Conservation (phyloP, 192 early-diverging fungal genomes). For the Phycomyces nitens region DNA sequence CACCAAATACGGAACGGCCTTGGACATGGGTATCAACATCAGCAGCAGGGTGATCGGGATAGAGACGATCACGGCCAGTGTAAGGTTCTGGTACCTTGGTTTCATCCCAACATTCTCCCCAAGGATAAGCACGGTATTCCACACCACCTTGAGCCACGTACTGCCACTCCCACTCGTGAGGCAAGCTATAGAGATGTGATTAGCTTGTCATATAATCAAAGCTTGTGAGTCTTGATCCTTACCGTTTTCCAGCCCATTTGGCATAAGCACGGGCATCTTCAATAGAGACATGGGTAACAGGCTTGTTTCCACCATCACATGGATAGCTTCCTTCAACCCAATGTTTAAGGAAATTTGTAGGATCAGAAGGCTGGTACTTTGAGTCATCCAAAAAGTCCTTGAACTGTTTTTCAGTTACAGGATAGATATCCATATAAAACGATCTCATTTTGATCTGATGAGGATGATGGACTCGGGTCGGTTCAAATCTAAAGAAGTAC, state of each 20-base stretch:
- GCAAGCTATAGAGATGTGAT: slow-evolving; percentile 12
- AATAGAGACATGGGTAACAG: slow-evolving; percentile 24
- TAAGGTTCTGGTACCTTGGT: slow-evolving; percentile 8
- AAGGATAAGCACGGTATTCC: slow-evolving; percentile 19
- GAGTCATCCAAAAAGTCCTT: slow-evolving; percentile 21
- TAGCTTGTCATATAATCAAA: neutral
- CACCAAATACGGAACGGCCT: slow-evolving; percentile 21
- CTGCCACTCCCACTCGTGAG: slow-evolving; percentile 30
- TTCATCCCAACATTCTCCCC: slow-evolving; percentile 22
- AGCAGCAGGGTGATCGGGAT: slow-evolving; percentile 21
- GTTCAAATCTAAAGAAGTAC: slow-evolving; percentile 11
- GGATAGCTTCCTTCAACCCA: slow-evolving; percentile 22
- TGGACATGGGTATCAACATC: slow-evolving; percentile 16
- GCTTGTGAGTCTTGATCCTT: neutral
- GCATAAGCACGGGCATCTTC: slow-evolving; percentile 28
- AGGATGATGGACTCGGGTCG: slow-evolving; percentile 10
- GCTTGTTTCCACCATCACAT: slow-evolving; percentile 11
- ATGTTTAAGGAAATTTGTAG: slow-evolving; percentile 26
- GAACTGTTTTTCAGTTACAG: slow-evolving; percentile 21
- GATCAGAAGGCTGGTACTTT: slow-evolving; percentile 19
- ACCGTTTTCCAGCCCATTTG: slow-evolving; percentile 24
- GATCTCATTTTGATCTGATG: slow-evolving; percentile 18
- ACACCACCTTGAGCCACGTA: slow-evolving; percentile 22
- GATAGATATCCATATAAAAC: slow-evolving; percentile 22
- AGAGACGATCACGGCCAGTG: slow-evolving; percentile 21